These are phyloP conservation scores for Ophiorrhiza pumila DNA, from an alignment of 257 asterid genomes.

Conservation along the genomic window DNA sequence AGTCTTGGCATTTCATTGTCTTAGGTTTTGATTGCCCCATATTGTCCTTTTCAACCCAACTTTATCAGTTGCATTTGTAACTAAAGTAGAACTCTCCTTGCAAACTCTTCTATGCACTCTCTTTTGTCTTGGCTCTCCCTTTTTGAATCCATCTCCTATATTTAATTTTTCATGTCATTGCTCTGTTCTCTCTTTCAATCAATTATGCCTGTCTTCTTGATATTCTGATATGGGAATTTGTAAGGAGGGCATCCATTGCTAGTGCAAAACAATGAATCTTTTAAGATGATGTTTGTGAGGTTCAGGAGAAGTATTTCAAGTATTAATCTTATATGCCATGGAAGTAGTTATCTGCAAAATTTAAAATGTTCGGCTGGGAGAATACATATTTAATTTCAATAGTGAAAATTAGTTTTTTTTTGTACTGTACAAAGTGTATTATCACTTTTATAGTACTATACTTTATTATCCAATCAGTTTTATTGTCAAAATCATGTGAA, in stretches of 20 bases:
- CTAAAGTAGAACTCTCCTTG: background rate
- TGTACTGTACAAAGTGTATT: background rate
- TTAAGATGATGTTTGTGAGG: background rate
- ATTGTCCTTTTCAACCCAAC: background rate
- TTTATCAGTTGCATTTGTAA: background rate
- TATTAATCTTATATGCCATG: background rate
- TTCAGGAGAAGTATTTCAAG: background rate
- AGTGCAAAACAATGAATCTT: background rate
- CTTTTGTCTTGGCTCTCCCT: no score
- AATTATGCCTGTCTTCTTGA: background rate
- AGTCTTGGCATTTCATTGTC: background rate
- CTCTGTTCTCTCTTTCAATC: background rate
- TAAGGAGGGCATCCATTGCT: background rate
- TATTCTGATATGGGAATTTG: background rate
- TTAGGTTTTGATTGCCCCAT: background rate
- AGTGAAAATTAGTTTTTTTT: background rate
- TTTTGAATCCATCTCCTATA: no score
- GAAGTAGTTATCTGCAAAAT: background rate
- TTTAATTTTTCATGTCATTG: no score
- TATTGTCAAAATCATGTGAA: background rate
- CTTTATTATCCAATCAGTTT: background rate
- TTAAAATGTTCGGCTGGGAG: background rate
- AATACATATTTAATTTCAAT: background rate
- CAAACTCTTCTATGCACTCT: no score
- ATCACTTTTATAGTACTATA: no score